Base-by-base conservation (phyloP, 2,329 filamentous ascomycete species). In the Verticillium alfalfae region DNA sequence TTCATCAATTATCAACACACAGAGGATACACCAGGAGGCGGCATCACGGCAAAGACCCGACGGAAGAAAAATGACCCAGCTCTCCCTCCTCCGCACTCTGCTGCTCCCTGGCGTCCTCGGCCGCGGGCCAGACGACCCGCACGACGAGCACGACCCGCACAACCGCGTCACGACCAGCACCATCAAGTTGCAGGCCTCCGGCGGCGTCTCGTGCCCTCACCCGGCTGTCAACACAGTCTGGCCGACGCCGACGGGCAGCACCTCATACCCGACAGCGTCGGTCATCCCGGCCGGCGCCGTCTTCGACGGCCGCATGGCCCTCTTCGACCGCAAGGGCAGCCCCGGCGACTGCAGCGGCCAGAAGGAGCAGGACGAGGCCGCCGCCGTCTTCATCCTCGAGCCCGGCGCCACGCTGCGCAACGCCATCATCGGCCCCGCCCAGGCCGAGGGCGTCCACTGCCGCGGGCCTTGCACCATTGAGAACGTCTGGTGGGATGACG, bases 361-460 rank as follows among this genome's bases (percentile, higher is more conserved):
- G 65, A 67, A 67, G 9, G 79, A 81, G 67, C 45, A 52, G 45
- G 56, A 41, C 39, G 57, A 58, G 57, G 61, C 61, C 45, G 78
- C 81, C 34, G 75, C 76, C 5, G 76, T 79, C 41, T 79, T 79
- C 61, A 68, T 77, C 34, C 72, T 79, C 31, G 68, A 72, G 56
- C 66, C 74, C 0, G 78, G 79, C 4, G 78, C 77, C 1, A 79
- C 73, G 0, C 69, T 81, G 34, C 71, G 69, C 54, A 81, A 80
- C 60, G 78, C 76, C 15, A 76, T 81, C 58, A 81, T 81, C 13
- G 78, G 79, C 22, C 68, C 71, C 13, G 71, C 79, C 63, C 77
- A 80, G 56, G 70, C 68, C n/a, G 79, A 81, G 66, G 79, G 78
- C 13, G 71, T 81, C 1, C 77, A 81, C 69, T 81, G 79, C 66